Conservation (phyloP, 1,284 basidiomycete species). For the Fomitopsis schrenkii region DNA sequence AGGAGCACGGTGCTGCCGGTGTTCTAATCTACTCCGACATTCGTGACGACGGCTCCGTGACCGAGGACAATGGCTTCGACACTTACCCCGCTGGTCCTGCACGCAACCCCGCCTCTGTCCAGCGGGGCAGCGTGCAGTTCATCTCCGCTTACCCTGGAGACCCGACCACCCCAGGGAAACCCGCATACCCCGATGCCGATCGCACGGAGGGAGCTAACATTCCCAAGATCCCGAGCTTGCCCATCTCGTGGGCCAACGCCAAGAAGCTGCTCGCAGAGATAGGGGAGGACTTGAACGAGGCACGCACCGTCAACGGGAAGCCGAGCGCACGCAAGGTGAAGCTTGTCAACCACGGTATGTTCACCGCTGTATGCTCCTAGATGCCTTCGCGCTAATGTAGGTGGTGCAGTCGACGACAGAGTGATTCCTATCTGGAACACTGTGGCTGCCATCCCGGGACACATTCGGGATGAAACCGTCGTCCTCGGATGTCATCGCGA, state of each 20-base stretch:
- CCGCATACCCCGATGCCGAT: slow-evolving; percentile 82
- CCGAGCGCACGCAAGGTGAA: slow-evolving; percentile 45
- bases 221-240: slow-evolving; percentile 81
- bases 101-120: slow-evolving; percentile 77
- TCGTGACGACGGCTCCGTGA: slow-evolving; percentile 83
- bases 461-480: slow-evolving; percentile 83
- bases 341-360: slow-evolving; percentile 61
- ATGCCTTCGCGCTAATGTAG: background rate
- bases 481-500: slow-evolving; percentile 87
- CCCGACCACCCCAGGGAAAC: slow-evolving; percentile 83
- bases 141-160: slow-evolving; percentile 81
- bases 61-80: slow-evolving; percentile 71
- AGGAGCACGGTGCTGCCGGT: slow-evolving; percentile 78
- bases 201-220: slow-evolving; percentile 67
- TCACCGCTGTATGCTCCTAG: background rate
- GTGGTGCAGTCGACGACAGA: slow-evolving; percentile 57
- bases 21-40: slow-evolving; percentile 86
- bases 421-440: slow-evolving; percentile 86
- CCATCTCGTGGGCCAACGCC: slow-evolving; percentile 72
- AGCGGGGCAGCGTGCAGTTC: slow-evolving; percentile 88
- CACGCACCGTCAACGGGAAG: slow-evolving; percentile 41
- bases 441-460: slow-evolving; percentile 88
- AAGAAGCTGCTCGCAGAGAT: slow-evolving; percentile 59
- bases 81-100: slow-evolving; percentile 86
- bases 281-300: slow-evolving; percentile 25